These are phyloP conservation scores for Cryptococcus sp. DNA, from an alignment of 1,284 basidiomycete species.

Conservation along the genomic window DNA sequence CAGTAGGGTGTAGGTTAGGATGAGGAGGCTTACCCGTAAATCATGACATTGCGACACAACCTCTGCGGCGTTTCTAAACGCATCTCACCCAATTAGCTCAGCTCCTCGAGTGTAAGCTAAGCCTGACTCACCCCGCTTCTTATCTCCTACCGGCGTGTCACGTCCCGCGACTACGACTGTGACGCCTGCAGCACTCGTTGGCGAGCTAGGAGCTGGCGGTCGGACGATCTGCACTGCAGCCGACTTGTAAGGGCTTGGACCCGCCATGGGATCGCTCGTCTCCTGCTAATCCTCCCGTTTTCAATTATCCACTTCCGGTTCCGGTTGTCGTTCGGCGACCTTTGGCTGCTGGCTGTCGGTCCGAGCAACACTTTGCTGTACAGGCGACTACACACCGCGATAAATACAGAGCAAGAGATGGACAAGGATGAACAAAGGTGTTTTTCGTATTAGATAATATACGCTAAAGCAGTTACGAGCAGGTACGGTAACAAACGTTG, in stretches of 20 bases:
- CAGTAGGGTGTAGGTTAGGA: not conserved
- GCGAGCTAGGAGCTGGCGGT: conserved; percentile 40
- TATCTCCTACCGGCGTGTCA: conserved; percentile 10
- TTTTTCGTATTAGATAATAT: too few relatives aligned
- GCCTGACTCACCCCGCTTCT: conserved; percentile 35
- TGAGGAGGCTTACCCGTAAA: conserved; percentile 66
- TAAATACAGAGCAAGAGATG: not conserved
- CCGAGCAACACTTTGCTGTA: too few relatives aligned
- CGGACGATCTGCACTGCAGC: conserved; percentile 65
- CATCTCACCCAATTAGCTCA: not conserved
- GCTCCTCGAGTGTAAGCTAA: not conserved
- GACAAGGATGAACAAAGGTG: conserved; percentile 1
- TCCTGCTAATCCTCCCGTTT: too few relatives aligned
- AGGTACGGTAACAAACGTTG: too few relatives aligned
- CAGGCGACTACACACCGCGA: not conserved
- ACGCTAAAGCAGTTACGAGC: too few relatives aligned
- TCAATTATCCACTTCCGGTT: too few relatives aligned
- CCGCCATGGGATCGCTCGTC: conserved; percentile 18
- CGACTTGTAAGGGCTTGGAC: conserved; percentile 38
- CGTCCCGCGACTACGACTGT: conserved; percentile 6
- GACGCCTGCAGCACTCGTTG: not conserved
- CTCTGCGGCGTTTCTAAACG: conserved; percentile 57
- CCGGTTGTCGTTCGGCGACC: too few relatives aligned
- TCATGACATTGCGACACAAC: conserved; percentile 82
- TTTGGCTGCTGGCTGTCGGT: too few relatives aligned